phyloP scores from a whole-genome alignment of 768 basidiomycete species.

The Krasilnikovozyma curviuscula region DNA sequence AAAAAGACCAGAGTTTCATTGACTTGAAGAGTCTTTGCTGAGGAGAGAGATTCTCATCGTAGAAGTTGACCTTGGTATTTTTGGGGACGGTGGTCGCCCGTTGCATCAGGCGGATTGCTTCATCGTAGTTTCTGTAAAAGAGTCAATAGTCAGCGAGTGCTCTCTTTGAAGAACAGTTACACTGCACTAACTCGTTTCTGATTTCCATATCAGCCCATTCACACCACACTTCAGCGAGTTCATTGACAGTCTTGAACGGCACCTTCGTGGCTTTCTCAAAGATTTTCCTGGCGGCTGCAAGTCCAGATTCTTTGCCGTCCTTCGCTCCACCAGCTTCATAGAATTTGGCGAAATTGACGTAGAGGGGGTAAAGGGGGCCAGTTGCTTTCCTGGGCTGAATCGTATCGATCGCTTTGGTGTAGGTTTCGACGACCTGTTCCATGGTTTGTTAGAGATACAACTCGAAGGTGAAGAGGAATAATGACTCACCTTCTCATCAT shows the following conservation, averaged over 20 bases:
- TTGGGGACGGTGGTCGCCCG: constrained; percentile 80
- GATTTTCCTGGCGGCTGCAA: constrained; percentile 74
- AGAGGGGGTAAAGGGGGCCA: constrained; percentile 71
- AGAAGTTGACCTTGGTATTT: constrained; percentile 74
- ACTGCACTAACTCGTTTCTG: constrained; percentile 62
- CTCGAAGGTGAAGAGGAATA: not conserved
- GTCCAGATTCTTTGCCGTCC: constrained; percentile 43
- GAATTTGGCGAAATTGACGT: constrained; percentile 88
- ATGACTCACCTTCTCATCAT: constrained; percentile 62
- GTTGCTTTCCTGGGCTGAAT: constrained; percentile 75
- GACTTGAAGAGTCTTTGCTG: constrained; percentile 92
- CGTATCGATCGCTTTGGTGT: constrained; percentile 70
- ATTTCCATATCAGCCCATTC: constrained; percentile 99
- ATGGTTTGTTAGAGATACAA: not conserved
- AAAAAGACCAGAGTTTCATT: constrained; percentile 96
- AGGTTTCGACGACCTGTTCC: constrained; percentile 84
- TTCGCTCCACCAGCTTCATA: constrained; percentile 81
- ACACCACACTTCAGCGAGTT: constrained; percentile 95
- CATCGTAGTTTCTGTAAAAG: constrained; percentile 70
- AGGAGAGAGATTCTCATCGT: constrained; percentile 77
- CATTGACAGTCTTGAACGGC: constrained; percentile 86
- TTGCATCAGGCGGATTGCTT: constrained; percentile 88
- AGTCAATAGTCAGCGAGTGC: not conserved
- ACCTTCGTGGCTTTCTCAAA: constrained; percentile 81
- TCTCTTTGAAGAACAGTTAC: not conserved